A percentile compares a stretch with the other conserved stretches of the same genome.
Evolutionary conservation across 176 grass and related monocot genomes (phyloP).

Genomic region (Triticum monococcum): DNA sequence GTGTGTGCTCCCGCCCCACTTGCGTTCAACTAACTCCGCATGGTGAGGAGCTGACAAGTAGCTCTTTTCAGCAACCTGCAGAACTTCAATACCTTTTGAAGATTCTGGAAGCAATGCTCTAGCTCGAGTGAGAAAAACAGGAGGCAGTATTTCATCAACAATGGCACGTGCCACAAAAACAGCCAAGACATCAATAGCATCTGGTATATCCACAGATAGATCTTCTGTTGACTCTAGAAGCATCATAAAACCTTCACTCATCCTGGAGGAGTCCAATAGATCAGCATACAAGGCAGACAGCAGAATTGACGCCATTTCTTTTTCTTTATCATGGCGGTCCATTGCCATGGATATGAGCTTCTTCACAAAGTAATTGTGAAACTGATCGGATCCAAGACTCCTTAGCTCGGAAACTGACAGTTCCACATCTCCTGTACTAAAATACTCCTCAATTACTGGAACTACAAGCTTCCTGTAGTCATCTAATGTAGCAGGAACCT

Average conservation of each 20-base stretch:
- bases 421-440: constrained; percentile 74
- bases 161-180: constrained; percentile 74
- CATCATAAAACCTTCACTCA: constrained; percentile 73
- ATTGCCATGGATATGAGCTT: constrained; percentile 89
- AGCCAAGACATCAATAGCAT: constrained; percentile 64
- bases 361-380: constrained; percentile 71
- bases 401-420: constrained; percentile 62
- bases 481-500: constrained; percentile 58
- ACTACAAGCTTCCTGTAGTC: constrained; percentile 64
- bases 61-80: constrained; percentile 65
- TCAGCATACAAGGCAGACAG: constrained; percentile 73
- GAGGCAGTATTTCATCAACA: constrained; percentile 79
- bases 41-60: constrained; percentile 84
- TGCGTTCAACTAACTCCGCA: constrained; percentile 67
- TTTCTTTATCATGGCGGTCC: constrained; percentile 88
- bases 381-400: constrained; percentile 57
- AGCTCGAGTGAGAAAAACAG: constrained; percentile 62
- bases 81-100: constrained; percentile 62
- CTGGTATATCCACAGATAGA: constrained; percentile 74
- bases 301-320: constrained; percentile 88
- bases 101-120: constrained; percentile 53
- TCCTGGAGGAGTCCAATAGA: constrained; percentile 55
- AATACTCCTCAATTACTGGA: constrained; percentile 78
- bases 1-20: constrained; percentile 70
- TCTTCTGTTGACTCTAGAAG: constrained; percentile 78